Evolutionary conservation across 805 yeast species (phyloP), one percentile per base, ranked within the genome.

Genomic region (Candida schatavii): DNA sequence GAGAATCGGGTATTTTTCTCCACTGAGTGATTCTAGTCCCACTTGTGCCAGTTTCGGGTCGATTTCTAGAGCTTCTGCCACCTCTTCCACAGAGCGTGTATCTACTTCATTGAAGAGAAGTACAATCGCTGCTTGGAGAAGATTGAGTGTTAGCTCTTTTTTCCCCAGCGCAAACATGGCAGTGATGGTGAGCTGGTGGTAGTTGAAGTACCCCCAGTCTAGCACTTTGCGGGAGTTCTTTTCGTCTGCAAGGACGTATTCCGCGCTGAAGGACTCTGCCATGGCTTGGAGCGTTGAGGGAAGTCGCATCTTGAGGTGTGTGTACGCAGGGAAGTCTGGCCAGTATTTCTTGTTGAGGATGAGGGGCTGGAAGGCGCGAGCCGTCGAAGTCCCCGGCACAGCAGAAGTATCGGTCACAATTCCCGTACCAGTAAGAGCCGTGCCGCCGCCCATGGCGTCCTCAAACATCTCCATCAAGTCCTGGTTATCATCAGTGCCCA

Each of bases 111-210:
- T 67, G 46, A 72, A 75, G 13, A 66, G 51, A 11, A 66, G 42
- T 3, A 75, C 46, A 0, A 74, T 59, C 1, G 65, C 53, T 0
- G 77, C 77, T 48, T 74, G 78, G 35, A 68, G 62, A n/a, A 74
- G 47, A 30, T 74, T 71, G 15, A 74, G 64, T 2, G 44, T 45
- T 25, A 70, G 51, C 20, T 66, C 71, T 38, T 64, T 65, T 6
- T 50, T 35, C 0, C 62, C 68, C 10, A 46, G 45, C 13, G 54
- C 53, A 46, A 73, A 72, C 17, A 52, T 44, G 2, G 62, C 62
- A 11, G 47, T 44, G 13, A 75, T 55, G 0, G 53, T 48, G 15
- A 74, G 44, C 44, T 71, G 72, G 40, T 75, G 78, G 14, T 74
- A 53, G 14, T 68, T 59, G 37, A 61, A 66, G 39, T 55, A 57